These are phyloP conservation scores for Pyrenula massariospora DNA, from an alignment of 495 filamentous ascomycete genomes.

Conservation along the genomic window DNA sequence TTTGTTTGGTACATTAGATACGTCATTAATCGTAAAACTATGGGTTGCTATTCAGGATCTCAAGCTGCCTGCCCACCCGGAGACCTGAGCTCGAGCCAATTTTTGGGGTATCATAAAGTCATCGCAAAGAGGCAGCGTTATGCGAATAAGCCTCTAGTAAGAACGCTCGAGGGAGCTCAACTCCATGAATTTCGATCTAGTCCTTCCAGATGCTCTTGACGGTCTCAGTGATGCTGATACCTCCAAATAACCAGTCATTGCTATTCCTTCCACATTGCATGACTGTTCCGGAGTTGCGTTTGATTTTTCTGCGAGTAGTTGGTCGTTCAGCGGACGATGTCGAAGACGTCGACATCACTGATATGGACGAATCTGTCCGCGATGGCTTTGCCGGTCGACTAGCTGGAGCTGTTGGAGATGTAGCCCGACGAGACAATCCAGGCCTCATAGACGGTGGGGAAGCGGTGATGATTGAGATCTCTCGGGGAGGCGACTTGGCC, in stretches of 20 bases:
- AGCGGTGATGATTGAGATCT: neutral
- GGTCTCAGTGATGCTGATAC: slow-evolving; percentile 34
- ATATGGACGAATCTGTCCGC: neutral
- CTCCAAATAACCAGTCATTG: slow-evolving; percentile 38
- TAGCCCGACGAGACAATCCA: neutral
- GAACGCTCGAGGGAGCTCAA: neutral
- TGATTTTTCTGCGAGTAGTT: neutral
- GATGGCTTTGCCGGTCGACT: neutral
- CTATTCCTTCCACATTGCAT: slow-evolving; percentile 36
- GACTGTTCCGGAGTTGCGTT: slow-evolving; percentile 16
- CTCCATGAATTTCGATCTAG: neutral
- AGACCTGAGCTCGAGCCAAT: neutral
- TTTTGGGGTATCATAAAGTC: neutral
- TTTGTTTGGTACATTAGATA: neutral
- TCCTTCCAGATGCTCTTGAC: slow-evolving; percentile 8
- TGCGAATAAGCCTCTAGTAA: neutral
- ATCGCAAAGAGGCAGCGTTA: neutral
- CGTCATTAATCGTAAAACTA: neutral
- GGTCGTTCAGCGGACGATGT: slow-evolving; percentile 1
- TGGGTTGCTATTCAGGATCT: neutral
- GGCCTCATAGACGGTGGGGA: neutral
- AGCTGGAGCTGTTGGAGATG: neutral
- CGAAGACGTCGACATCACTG: neutral
- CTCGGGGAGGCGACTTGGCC: neutral
- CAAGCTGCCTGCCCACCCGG: neutral